Base-by-base conservation (phyloP, 108 stramenopile species). In the Cyclotella choctawhatcheeana region DNA sequence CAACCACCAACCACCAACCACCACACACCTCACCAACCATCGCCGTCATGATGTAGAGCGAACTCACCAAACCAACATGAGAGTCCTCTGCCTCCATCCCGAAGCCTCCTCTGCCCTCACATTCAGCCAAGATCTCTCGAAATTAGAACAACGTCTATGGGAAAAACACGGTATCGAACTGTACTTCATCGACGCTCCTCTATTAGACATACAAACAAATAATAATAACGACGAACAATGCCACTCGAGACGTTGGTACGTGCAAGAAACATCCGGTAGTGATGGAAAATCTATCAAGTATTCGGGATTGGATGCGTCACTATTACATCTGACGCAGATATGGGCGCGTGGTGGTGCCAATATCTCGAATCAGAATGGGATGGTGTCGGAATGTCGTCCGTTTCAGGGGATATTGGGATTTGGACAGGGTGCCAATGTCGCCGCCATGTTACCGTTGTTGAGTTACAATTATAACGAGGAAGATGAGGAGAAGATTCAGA, bases 41-140 rank as follows among this genome's bases (percentile, higher is more conserved):
- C 12, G 6, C 37, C 12, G 8, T 7, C 16, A 7, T 34, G 33
- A 6, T 13, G 25, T 24, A 13, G 16, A 8, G 55, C 24, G 20
- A 60, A 5, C 17, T 6, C 2, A 33, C 32, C 6, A 50, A 52
- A 18, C n/a, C 14, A 55, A 71, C 13, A 43, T 94, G 64, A 82
- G 90, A 50, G 87, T 95, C 29, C 84, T 95, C 2, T 90, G 89
- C 67, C 84, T 93, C 44, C 94, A 95, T 71, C 86, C 90, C 48
- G 85, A 62, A 20, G 33, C 69, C 25, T 90, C 90, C 27, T 88
- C 88, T 64, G 89, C 90, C 10, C 13, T 18, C 6, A 75, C 78
- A 32, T 64, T 95, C 27, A 77, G 79, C 60, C 10, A 52, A 14
- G 17, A 74, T 45, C 50, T 93, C n/a, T 52, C 70, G 27, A 25